Evolutionary conservation across 139 green algal genomes (phyloP).

Genomic region (Choricystis sp.): DNA sequence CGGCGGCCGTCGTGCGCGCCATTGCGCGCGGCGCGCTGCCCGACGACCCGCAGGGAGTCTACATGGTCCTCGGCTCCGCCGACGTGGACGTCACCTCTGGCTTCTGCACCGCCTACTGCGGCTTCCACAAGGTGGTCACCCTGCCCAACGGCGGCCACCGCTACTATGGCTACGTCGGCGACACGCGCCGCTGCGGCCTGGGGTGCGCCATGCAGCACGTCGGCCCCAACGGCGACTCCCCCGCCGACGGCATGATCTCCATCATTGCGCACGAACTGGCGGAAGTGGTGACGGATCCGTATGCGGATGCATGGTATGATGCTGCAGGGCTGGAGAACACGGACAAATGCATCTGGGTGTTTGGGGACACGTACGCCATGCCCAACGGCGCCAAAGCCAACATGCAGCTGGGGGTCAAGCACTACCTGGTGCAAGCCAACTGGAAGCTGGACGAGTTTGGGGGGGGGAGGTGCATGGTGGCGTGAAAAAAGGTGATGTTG

Average conservation of each 20-base stretch:
- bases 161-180: conserved; percentile 1
- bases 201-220: neutral
- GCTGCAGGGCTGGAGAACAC: neutral
- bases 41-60: neutral
- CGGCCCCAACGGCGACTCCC: conserved; percentile 1
- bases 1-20: neutral
- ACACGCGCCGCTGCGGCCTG: neutral
- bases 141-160: neutral
- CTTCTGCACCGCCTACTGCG: neutral
- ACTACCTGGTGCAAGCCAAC: neutral
- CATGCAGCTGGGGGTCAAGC: neutral
- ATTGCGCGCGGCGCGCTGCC: neutral
- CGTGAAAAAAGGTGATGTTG: neutral
- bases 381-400: conserved; percentile 34
- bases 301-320: conserved; percentile 4
- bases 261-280: conserved; percentile 5
- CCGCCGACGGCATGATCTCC: conserved; percentile 5
- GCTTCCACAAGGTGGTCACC: conserved; percentile 1
- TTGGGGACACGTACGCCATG: conserved; percentile 17
- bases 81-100: neutral
- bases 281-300: neutral
- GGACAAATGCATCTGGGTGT: neutral
- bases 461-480: neutral
- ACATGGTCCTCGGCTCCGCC: neutral
- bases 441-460: neutral